Percentiles rank a stretch among this genome's conserved stretches.
Evolutionary conservation across 768 basidiomycete genomes (phyloP).

Genomic region (Macrolepiota albuminosa): DNA sequence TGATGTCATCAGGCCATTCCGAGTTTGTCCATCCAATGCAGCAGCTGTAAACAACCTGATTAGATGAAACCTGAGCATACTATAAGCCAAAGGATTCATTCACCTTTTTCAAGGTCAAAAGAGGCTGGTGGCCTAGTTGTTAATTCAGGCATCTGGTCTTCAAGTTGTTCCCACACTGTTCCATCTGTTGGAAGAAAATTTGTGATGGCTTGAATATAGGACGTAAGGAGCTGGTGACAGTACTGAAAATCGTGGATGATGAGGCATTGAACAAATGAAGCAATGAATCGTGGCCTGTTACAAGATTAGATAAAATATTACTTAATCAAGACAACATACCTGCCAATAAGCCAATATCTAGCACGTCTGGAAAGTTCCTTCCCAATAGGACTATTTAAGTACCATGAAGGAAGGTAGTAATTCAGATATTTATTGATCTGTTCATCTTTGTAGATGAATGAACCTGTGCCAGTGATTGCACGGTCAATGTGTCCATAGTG

Average conservation of each 20-base stretch:
- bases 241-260: neutral
- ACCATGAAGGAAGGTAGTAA: neutral
- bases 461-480: neutral
- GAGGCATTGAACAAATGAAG: neutral
- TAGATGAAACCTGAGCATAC: neutral
- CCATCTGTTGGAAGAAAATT: neutral
- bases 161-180: neutral
- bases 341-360: neutral
- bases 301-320: neutral
- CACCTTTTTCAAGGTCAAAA: neutral
- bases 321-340: neutral
- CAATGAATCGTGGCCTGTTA: neutral
- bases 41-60: neutral
- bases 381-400: neutral
- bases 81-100: no score
- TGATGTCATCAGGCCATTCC: no score
- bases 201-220: neutral
- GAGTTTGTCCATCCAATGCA: no score
- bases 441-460: neutral
- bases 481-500: neutral
- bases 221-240: neutral
- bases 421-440: neutral
- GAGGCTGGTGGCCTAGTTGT: neutral
- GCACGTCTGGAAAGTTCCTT: constrained; percentile 1
- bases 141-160: neutral